Conservation (phyloP, 2,329 filamentous ascomycete species). For the Ceratocystis ficicola region DNA sequence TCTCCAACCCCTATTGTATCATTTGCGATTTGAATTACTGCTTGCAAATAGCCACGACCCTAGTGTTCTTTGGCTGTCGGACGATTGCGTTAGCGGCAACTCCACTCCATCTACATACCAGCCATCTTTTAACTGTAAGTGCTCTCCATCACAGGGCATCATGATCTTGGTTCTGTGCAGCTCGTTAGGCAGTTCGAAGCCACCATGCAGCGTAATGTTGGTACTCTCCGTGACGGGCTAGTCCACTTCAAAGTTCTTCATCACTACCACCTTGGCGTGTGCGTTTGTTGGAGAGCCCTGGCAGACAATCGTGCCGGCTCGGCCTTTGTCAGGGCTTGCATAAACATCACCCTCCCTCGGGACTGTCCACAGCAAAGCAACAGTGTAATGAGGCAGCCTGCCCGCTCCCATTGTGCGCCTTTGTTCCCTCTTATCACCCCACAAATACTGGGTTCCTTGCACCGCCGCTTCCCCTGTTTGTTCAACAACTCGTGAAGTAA, state of each 20-base stretch:
- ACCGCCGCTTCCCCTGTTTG: constrained; percentile 13
- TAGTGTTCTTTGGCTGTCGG: background rate
- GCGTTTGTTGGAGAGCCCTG: background rate
- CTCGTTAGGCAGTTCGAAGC: constrained; percentile 16
- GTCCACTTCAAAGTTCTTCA: constrained; percentile 19
- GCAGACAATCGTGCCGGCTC: constrained; percentile 11
- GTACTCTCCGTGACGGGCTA: constrained; percentile 17
- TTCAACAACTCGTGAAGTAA: background rate
- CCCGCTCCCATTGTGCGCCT: background rate
- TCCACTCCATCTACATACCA: background rate
- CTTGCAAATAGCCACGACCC: background rate
- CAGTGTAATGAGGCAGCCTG: constrained; percentile 5
- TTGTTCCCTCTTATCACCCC: constrained; percentile 13
- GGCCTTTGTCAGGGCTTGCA: constrained; percentile 9
- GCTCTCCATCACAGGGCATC: constrained; percentile 9
- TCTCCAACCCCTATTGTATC: background rate
- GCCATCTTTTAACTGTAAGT: background rate
- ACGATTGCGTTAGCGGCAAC: background rate
- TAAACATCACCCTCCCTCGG: constrained; percentile 13
- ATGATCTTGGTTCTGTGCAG: constrained; percentile 12
- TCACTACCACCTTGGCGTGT: constrained; percentile 10
- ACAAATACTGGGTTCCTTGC: constrained; percentile 16
- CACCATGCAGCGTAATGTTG: constrained; percentile 18
- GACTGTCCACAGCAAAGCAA: constrained; percentile 15
- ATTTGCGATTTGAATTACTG: background rate